Base-by-base conservation (phyloP, 2,329 filamentous ascomycete genomes). In the Rutstroemia sp. region DNA sequence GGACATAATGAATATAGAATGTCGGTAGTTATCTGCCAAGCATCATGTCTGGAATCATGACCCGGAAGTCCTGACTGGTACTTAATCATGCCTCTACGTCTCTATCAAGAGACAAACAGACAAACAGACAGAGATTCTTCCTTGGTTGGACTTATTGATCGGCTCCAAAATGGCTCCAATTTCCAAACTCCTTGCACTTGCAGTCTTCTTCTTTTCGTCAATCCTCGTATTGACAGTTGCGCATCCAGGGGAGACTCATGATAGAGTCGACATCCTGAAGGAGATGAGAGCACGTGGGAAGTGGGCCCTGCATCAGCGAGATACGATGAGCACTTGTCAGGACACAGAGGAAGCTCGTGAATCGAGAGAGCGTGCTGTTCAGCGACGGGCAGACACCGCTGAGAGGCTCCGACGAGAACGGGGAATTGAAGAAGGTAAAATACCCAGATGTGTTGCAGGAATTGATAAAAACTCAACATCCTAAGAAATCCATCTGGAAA, bases 191-290 rank as follows among this genome's bases (percentile, higher is more conserved):
- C 50, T 58, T 25, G 59, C 53, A 38, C 37, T 58, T 44, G 50
- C 57, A 37, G 52, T 48, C 14, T 25, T 61, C 16, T 57, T 42
- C 49, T n/a, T 57, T 27, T 59, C 57, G 21, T 53, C 48, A 42
- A 19, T 42, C n/a, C 19, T 42, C 39, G 39, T 42, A 12, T 41
- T 48, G 19, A 42, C 45, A 23, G 10, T 23, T 42, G 64, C 58
- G 30, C 66, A 74, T 56, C 56, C 47, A 3, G 71, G 71, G 50
- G 57, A 61, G 14, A 55, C 49, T 41, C 34, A 50, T 19, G 57
- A 61, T 27, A 54, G 39, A 6, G 47, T 59, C 38, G 57, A 61
- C n/a, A 8, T 48, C 27, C 16, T 30, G 19, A 44, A 45, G 42
- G 57, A 61, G 54, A 61, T 61, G 57, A 12, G 37, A 46, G 46